A percentile compares a stretch with the other conserved stretches of the same genome.
These are phyloP conservation scores for Dactylorhiza incarnata DNA, from an alignment of 106 monocot genomes.

Conservation along the genomic window DNA sequence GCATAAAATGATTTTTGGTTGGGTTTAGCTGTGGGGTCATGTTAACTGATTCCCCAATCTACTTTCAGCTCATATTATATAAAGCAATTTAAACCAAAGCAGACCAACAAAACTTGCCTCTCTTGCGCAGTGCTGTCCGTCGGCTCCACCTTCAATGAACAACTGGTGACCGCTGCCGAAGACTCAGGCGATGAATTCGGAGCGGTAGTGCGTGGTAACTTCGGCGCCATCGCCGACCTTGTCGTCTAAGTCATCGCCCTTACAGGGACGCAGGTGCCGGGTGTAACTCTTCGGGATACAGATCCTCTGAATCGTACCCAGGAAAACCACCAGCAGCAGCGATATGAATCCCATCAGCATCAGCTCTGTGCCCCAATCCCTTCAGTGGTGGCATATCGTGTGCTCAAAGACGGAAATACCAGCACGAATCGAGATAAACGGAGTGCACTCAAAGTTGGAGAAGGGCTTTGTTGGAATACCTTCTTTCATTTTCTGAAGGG, in stretches of 20 bases:
- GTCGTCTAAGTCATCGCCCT: not conserved
- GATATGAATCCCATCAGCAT: conserved; percentile 23
- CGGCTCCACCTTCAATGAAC: conserved; percentile 11
- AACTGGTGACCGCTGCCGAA: conserved; percentile 21
- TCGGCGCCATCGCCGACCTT: not conserved
- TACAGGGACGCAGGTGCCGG: conserved; percentile 13
- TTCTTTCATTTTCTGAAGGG: conserved; percentile 22
- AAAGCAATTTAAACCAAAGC: no score
- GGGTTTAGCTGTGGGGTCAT: no score
- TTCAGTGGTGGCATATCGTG: not conserved
- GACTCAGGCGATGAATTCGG: conserved; percentile 5
- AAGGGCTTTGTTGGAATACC: not conserved
- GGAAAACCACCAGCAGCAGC: conserved; percentile 14
- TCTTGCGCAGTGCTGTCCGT: conserved; percentile 10
- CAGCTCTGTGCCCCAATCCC: conserved; percentile 7
- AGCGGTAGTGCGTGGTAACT: conserved; percentile 10
- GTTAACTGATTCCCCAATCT: no score
- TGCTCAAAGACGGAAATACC: not conserved
- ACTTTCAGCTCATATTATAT: no score
- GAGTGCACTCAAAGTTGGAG: no score
- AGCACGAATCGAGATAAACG: no score
- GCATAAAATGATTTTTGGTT: no score
- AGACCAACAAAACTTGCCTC: conserved; percentile 26
- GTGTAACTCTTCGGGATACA: conserved; percentile 3
- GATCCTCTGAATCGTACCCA: conserved; percentile 11